These are phyloP conservation scores for Fusarium sp. DNA, from an alignment of 2,329 filamentous ascomycete species.

Conservation along the genomic window DNA sequence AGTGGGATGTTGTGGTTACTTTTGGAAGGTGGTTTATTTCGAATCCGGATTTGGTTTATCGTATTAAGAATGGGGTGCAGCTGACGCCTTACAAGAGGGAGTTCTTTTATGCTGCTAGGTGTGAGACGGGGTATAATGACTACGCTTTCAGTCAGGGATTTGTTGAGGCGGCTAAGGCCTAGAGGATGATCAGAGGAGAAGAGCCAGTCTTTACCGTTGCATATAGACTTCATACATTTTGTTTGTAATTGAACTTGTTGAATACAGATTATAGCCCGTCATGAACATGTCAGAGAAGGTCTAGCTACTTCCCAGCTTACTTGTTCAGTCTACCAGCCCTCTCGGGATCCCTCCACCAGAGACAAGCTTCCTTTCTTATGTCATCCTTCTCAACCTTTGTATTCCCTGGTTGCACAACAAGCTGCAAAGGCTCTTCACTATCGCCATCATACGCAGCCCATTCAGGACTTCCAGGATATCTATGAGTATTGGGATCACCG, in stretches of 20 bases:
- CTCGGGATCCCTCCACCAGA: conserved; percentile 53
- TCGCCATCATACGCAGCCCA: conserved; percentile 35
- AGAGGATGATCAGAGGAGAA: neutral
- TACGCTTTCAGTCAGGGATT: conserved; percentile 47
- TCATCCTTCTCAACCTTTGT: conserved; percentile 51
- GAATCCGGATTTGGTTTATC: conserved; percentile 54
- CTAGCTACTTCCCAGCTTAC: conserved; percentile 20
- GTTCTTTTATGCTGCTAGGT: conserved; percentile 54
- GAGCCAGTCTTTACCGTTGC: neutral
- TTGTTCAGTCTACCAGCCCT: conserved; percentile 53
- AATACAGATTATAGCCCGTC: neutral
- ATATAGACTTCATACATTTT: neutral
- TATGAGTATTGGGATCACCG: conserved; percentile 51
- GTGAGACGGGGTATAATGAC: conserved; percentile 47
- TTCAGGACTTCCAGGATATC: conserved; percentile 35
- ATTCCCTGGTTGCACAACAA: conserved; percentile 49
- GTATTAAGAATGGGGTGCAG: conserved; percentile 53
- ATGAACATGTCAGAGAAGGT: neutral
- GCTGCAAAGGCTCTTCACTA: conserved; percentile 38
- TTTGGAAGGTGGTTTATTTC: conserved; percentile 53
- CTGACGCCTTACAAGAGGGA: conserved; percentile 54
- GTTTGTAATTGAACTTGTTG: neutral
- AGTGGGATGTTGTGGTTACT: conserved; percentile 45
- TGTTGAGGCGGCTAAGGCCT: neutral
- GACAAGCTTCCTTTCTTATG: conserved; percentile 50